Evolutionary conservation across 2,329 filamentous ascomycete genomes (phyloP).

Genomic region (Penicillium sp.): DNA sequence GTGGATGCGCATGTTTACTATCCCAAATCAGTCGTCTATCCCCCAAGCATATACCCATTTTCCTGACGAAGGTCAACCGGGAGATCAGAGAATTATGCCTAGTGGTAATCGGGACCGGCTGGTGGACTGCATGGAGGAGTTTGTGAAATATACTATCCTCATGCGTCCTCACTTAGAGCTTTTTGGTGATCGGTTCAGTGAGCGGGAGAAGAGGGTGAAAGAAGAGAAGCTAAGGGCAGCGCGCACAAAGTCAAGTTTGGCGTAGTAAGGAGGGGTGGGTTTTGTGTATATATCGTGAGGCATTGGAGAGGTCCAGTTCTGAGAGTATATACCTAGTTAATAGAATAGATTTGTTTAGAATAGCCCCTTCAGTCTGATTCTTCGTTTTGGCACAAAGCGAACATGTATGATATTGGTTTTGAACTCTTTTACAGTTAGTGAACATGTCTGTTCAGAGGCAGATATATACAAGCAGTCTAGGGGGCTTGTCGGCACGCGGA

Average conservation of each 20-base stretch:
- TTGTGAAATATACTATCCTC: conserved; percentile 62
- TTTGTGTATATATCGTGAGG: conserved; percentile 1
- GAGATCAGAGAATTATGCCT: conserved; percentile 48
- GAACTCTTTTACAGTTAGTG: too few relatives aligned
- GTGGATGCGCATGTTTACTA: conserved; percentile 65
- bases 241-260: conserved; percentile 2
- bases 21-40: conserved; percentile 60
- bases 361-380: too few relatives aligned
- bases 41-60: conserved; percentile 61
- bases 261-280: conserved; percentile 1
- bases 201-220: conserved; percentile 40
- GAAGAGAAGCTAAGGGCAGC: conserved; percentile 12
- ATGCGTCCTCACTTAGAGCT: conserved; percentile 58
- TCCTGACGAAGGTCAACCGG: conserved; percentile 45
- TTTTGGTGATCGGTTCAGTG: conserved; percentile 59
- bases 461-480: too few relatives aligned
- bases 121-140: conserved; percentile 64
- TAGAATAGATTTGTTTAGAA: conserved; percentile 3
- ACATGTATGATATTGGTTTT: too few relatives aligned
- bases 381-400: too few relatives aligned
- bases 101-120: conserved; percentile 55
- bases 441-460: too few relatives aligned
- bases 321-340: conserved; percentile 1
- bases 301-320: conserved; percentile 1
- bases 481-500: too few relatives aligned